phyloP scores from a whole-genome alignment of 2,329 filamentous ascomycete genomes.

The Grosmannia huntii region DNA sequence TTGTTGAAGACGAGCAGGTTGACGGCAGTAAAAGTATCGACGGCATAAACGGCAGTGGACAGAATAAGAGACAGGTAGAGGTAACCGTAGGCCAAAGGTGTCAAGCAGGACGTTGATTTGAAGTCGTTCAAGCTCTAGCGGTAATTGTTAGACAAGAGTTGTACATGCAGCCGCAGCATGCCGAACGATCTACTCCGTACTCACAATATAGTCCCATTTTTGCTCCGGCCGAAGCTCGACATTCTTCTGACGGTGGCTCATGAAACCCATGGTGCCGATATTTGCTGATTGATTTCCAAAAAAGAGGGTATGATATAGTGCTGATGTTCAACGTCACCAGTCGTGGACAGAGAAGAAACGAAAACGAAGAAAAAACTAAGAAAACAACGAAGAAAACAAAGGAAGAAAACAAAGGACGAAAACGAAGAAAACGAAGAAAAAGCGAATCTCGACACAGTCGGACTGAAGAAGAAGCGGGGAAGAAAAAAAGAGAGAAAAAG shows the following conservation, averaged over 20 bases:
- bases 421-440: too few species aligned
- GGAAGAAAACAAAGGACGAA: too few species aligned
- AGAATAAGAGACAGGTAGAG: constrained; percentile 69
- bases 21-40: constrained; percentile 88
- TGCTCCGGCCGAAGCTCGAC: constrained; percentile 65
- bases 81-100: constrained; percentile 70
- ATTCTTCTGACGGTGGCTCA: constrained; percentile 46
- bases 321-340: neutral
- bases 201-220: constrained; percentile 87
- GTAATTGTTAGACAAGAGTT: neutral
- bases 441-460: constrained; percentile 1
- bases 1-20: constrained; percentile 80
- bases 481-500: neutral
- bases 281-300: neutral
- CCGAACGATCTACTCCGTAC: constrained; percentile 24
- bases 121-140: constrained; percentile 54
- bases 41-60: constrained; percentile 72
- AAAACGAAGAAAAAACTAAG: too few species aligned
- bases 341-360: neutral
- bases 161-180: neutral
- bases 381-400: neutral
- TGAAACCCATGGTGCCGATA: constrained; percentile 44
- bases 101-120: constrained; percentile 65
- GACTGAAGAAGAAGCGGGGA: neutral
- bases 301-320: neutral